Evolutionary conservation across 2,329 filamentous ascomycete genomes (phyloP), one percentile per base, ranked within the genome.

Genomic region (Nothophoma quercina): DNA sequence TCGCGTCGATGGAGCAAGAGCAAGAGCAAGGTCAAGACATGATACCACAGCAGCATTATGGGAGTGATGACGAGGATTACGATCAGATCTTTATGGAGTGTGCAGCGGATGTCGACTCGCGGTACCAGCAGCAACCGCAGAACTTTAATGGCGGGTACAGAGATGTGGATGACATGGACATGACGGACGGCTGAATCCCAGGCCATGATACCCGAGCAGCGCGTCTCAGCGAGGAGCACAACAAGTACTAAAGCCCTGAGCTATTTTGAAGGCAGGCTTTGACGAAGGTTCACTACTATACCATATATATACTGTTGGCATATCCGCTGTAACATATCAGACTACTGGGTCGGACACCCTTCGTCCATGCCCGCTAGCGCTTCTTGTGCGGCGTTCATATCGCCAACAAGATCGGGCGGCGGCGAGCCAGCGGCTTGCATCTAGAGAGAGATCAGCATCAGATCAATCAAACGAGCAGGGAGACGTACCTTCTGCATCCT

Each of bases 351-450:
- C 9, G 83, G 82, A 73, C 86, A 89, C 30, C 85, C 84, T 25
- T 79, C 75, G 40, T 86, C 82, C 44, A 85, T 74, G 56, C 82
- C 82, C 29, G 77, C 76, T 7, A 83, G 72, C 25, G 80, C 79
- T 59, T 93, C 90, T 69, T 93, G 90, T 15, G 90, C 89, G 41
- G 89, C 89, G 48, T 88, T 87, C 85, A 96, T 89, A 70, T 96
- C 91, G 49, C 93, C 93, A 13, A 99, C 89, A 15, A 99, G 79
- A 73, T 98, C 95, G 29, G 90, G 83, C 0, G 95, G 95, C 35
- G 95, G 95, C 16, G 90, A 92, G 8, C 95, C 95, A 56, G 89
- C 89, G 43, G 88, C 88, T 93, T 99, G 95, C 95, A 99, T 99
- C 93, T 97, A 26, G 23, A 39, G 15, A 33, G 19, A 34, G 38